phyloP scores from a whole-genome alignment of 1,139 yeast genomes.

The Yueomyces sp. region DNA sequence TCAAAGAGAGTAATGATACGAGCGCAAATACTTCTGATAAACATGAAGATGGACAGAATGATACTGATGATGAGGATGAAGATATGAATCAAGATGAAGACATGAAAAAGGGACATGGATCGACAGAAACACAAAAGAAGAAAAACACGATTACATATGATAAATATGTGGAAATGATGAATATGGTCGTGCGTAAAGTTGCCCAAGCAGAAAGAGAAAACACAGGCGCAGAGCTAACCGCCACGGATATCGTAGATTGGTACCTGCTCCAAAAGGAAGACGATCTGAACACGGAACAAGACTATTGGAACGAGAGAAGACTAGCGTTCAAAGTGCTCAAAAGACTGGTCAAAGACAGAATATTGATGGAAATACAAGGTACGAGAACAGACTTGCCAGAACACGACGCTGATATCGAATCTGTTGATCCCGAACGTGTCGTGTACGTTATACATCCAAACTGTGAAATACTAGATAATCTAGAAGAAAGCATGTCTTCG shows the following conservation, averaged over 20 bases:
- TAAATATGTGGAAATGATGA: conserved; percentile 75
- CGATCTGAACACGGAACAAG: conserved; percentile 56
- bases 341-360: conserved; percentile 74
- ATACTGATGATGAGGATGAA: conserved; percentile 6
- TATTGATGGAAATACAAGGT: conserved; percentile 71
- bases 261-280: conserved; percentile 69
- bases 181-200: conserved; percentile 60
- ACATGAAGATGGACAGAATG: conserved; percentile 5
- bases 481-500: conserved; percentile 4
- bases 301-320: conserved; percentile 57
- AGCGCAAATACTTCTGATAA: conserved; percentile 5
- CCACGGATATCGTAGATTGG: conserved; percentile 62
- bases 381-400: conserved; percentile 32
- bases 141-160: conserved; percentile 57
- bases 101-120: conserved; percentile 4
- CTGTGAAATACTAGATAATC: conserved; percentile 54
- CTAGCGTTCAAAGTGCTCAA: conserved; percentile 71
- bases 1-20: conserved; percentile 5
- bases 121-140: background rate
- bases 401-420: conserved; percentile 21
- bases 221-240: conserved; percentile 52
- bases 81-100: conserved; percentile 5
- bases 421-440: conserved; percentile 22
- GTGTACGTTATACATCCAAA: conserved; percentile 84
- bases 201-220: conserved; percentile 35